Base-by-base conservation (phyloP, 2,329 filamentous ascomycete genomes). In the Fusarium keratoplasticum region DNA sequence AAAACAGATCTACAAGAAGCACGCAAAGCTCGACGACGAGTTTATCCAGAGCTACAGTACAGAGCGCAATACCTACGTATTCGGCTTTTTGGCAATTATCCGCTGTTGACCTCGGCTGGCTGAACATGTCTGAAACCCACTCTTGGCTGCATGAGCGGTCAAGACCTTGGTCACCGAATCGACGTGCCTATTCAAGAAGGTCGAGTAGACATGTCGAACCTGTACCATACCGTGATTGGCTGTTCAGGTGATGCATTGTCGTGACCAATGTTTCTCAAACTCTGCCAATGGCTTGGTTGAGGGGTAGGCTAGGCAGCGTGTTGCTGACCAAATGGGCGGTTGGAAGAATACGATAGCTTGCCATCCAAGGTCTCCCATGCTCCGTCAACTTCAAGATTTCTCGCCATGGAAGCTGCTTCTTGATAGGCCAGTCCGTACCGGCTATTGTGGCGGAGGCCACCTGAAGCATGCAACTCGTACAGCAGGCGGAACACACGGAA, bases 131-230 rank as follows among this genome's bases (percentile, higher is more conserved):
- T 64, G 33, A 66, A 64, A 63, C 52, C 55, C 40, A 55, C 50
- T 25, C 72, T 73, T 75, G 72, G 73, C 72, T 65, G 60, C 69
- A 70, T 66, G 42, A 61, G 72, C 72, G 61, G 65, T 73, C 64
- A 69, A 69, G 52, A 65, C 52, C 33, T 38, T 71, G 52, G 66
- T 55, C 66, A 60, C 54, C 44, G 40, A 67, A 59, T 47, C 57
- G 50, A 54, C 64, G 67, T 74, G 59, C 71, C 71, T 71, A 62
- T 73, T 68, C 60, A 57, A 73, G 61, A 73, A 73, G 63, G 67
- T 59, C 42, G 61, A 67, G 35, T n/a, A 67, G 58, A 58, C 31
- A 35, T 47, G 36, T 47, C 44, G 52, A n/a, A 11, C 22, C 29
- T 25, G 31, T 67, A 25, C 10, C 9, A n/a, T 33, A 11, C n/a